Evolutionary conservation across 805 yeast genomes (phyloP).

Genomic region (Candida xiaguanensis): DNA sequence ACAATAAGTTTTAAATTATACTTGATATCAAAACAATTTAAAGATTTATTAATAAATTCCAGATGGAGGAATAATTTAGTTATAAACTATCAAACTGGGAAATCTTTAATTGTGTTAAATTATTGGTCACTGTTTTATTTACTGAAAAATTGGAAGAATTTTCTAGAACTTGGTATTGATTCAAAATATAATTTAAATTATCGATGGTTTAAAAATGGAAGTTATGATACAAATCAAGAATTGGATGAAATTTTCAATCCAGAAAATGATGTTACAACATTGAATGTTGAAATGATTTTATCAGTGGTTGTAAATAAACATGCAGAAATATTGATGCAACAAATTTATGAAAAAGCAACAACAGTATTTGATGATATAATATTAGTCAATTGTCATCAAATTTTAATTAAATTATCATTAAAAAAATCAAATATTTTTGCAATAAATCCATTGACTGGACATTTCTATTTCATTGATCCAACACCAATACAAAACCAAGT

Average conservation of each 20-base stretch:
- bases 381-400: constrained; percentile 30
- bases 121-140: constrained; percentile 57
- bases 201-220: constrained; percentile 63
- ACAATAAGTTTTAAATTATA: constrained; percentile 64
- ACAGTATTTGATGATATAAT: constrained; percentile 13
- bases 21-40: constrained; percentile 54
- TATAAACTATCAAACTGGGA: constrained; percentile 53
- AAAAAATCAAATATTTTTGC: constrained; percentile 31
- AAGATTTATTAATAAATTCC: constrained; percentile 38
- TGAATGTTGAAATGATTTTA: constrained; percentile 33
- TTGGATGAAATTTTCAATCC: constrained; percentile 10
- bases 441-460: constrained; percentile 39
- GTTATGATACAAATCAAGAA: constrained; percentile 23
- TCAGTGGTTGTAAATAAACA: constrained; percentile 37
- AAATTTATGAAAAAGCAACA: constrained; percentile 16
- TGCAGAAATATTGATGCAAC: constrained; percentile 28
- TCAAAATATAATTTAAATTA: constrained; percentile 44
- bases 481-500: constrained; percentile 30
- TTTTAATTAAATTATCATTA: constrained; percentile 29
- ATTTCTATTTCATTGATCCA: constrained; percentile 38
- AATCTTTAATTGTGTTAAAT: constrained; percentile 50
- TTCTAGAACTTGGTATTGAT: constrained; percentile 61
- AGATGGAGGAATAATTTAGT: constrained; percentile 61
- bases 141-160: constrained; percentile 45
- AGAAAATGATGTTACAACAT: constrained; percentile 11